These are phyloP conservation scores for Meira miltonrushii DNA, from an alignment of 1,284 basidiomycete genomes.

Conservation along the genomic window DNA sequence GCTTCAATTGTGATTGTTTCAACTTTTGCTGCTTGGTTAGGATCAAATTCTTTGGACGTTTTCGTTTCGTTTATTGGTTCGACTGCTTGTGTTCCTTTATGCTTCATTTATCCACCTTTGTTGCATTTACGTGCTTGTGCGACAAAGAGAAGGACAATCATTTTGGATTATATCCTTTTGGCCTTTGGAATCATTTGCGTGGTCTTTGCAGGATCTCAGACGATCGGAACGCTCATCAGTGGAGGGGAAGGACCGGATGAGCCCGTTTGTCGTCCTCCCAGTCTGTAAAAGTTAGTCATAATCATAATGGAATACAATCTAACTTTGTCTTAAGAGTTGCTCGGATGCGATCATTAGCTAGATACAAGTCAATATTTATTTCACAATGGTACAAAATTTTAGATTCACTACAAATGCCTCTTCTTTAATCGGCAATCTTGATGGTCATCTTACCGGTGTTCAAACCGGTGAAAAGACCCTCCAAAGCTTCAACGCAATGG, in stretches of 20 bases:
- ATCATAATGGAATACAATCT: too few species aligned
- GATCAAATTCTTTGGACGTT: conserved; percentile 88
- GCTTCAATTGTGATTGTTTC: conserved; percentile 70
- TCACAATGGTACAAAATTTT: too few species aligned
- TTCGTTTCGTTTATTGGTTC: conserved; percentile 91
- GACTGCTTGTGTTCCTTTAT: conserved; percentile 89
- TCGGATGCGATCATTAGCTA: too few species aligned
- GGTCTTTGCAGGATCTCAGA: conserved; percentile 76
- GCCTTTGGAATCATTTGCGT: conserved; percentile 78
- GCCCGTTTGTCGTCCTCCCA: conserved; percentile 14
- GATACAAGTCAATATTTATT: too few species aligned
- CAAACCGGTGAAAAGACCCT: conserved; percentile 8
- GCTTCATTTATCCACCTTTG: conserved; percentile 87
- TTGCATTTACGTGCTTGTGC: conserved; percentile 86
- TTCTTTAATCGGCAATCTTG: conserved; percentile 4
- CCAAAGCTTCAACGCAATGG: conserved; percentile 11
- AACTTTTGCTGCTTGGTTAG: conserved; percentile 71
- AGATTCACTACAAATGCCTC: too few species aligned
- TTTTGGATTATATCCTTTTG: conserved; percentile 71
- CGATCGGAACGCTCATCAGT: conserved; percentile 55
- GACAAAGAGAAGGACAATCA: conserved; percentile 65
- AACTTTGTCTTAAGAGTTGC: too few species aligned
- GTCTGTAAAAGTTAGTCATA: too few species aligned
- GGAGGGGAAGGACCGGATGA: conserved; percentile 7
- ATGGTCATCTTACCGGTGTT: conserved; percentile 16